phyloP scores from a whole-genome alignment of 495 filamentous ascomycete genomes.

The Cercophora sp. region DNA sequence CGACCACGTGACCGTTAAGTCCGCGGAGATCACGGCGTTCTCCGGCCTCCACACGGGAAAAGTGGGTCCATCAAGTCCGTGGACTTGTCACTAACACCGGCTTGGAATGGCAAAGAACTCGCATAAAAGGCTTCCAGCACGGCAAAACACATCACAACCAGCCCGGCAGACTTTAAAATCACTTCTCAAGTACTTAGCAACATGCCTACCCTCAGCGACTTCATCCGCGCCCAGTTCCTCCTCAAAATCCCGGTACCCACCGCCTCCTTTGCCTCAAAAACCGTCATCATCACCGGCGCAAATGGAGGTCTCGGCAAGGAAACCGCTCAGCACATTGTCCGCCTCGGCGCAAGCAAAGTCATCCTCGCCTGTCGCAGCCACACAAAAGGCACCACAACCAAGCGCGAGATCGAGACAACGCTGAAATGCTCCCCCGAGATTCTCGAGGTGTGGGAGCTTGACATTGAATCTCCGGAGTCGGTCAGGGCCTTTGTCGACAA shows the following conservation, averaged over 20 bases:
- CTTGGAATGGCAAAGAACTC: no score
- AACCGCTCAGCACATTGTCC: background rate
- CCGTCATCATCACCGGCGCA: background rate
- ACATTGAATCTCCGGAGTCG: background rate
- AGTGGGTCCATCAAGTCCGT: background rate
- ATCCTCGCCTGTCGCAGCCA: background rate
- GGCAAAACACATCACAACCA: no score
- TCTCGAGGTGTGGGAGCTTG: background rate
- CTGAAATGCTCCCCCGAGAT: background rate
- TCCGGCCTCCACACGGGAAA: background rate
- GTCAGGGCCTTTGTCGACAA: background rate
- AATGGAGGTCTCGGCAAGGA: background rate
- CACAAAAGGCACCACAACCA: background rate
- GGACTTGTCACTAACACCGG: no score
- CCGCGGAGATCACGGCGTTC: constrained; percentile 4
- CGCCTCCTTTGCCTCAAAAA: background rate
- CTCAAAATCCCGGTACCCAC: background rate
- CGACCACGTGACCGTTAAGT: constrained; percentile 15
- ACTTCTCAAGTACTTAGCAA: no score
- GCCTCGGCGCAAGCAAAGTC: background rate
- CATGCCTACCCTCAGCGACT: background rate
- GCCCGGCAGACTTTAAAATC: no score
- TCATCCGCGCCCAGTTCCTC: background rate
- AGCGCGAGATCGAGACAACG: background rate
- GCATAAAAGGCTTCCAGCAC: no score